Conservation (phyloP, 2,329 filamentous ascomycete species). For the Colletotrichum plurivorum region DNA sequence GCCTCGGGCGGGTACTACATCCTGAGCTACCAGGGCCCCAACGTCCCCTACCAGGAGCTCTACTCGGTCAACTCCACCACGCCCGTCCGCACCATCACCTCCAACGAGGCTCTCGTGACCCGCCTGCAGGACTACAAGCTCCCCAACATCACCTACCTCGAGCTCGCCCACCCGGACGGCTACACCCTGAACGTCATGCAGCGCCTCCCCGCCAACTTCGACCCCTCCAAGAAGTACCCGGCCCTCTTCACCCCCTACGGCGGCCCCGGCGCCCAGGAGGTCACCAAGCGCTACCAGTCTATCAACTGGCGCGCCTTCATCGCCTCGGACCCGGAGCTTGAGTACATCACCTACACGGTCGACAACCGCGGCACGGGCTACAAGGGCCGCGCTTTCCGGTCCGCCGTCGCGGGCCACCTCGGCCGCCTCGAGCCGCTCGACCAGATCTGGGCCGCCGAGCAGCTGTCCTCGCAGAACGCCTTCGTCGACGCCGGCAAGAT, state of each 20-base stretch:
- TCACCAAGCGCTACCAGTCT: slow-evolving; percentile 68
- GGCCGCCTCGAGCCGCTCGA: slow-evolving; percentile 75
- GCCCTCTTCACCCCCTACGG: slow-evolving; percentile 78
- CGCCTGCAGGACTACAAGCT: slow-evolving; percentile 72
- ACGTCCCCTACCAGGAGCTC: slow-evolving; percentile 78
- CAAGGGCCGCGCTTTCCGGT: slow-evolving; percentile 75
- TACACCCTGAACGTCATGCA: slow-evolving; percentile 76
- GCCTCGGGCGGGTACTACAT: slow-evolving; percentile 75
- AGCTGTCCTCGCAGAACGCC: slow-evolving; percentile 62
- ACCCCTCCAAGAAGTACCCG: slow-evolving; percentile 74
- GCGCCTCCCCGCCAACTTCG: slow-evolving; percentile 75
- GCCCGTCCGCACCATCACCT: slow-evolving; percentile 70
- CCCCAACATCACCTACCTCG: slow-evolving; percentile 75
- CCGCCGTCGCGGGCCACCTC: slow-evolving; percentile 69
- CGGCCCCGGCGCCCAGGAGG: slow-evolving; percentile 74
- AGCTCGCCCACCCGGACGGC: slow-evolving; percentile 73
- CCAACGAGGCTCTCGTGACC: slow-evolving; percentile 70
- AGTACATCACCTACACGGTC: slow-evolving; percentile 77
- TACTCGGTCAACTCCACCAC: slow-evolving; percentile 69
- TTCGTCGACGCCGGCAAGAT: slow-evolving; percentile 73
- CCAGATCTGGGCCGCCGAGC: slow-evolving; percentile 76
- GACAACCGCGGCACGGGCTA: slow-evolving; percentile 78
- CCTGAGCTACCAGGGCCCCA: slow-evolving; percentile 74
- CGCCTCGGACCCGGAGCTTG: slow-evolving; percentile 75
- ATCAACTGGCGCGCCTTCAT: slow-evolving; percentile 75